Evolutionary conservation across 495 filamentous ascomycete genomes (phyloP), one percentile per base, ranked within the genome.

Genomic region (Podospora bellae-mahoneyi): DNA sequence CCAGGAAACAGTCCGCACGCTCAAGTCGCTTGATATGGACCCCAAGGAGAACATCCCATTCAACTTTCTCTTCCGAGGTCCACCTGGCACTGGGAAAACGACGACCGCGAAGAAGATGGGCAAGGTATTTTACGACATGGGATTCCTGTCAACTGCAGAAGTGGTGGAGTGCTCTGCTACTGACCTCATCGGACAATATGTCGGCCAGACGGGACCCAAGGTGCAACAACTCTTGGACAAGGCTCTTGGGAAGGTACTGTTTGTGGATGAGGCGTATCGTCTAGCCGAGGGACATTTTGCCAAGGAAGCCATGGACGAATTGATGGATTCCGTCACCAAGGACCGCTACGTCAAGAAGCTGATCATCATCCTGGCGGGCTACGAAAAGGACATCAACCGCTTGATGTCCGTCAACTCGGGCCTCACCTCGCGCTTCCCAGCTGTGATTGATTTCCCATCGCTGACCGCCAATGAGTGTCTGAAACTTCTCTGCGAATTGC

Each of bases 351-450:
- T 73, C 6, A 80, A 84, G 60, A 92, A 89, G 67, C 74, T 95
- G 1, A 81, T 95, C 56, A 82, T 90, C 18, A 91, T 95, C 57
- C 81, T 94, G 0, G 91, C 92, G 0, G 91, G 91, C 2, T 93
- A 94, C 67, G 85, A 87, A 34, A 66, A 78, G 0, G 88, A 92
- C 39, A 93, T 94, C 70, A 88, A 93, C 72, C 79, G 83, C 0
- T 82, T 95, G 1, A 86, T 94, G 85, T 71, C 76, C 5, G 82
- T 83, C 56, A 90, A 90, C 67, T 78, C 84, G 0, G 87, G 88
- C 1, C 76, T 91, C 16, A 81, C 86, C 0, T 83, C 82, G 62
- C 79, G 89, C 9, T 91, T 92, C 73, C 84, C 88, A 1, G 84
- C 84, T 56, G 77, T 81, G 15, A 74, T 91, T n/a, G 70, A 78